Evolutionary conservation across 2,329 filamentous ascomycete species (phyloP), one percentile per base, ranked within the genome.

Genomic region (Colletotrichum liaoningense): DNA sequence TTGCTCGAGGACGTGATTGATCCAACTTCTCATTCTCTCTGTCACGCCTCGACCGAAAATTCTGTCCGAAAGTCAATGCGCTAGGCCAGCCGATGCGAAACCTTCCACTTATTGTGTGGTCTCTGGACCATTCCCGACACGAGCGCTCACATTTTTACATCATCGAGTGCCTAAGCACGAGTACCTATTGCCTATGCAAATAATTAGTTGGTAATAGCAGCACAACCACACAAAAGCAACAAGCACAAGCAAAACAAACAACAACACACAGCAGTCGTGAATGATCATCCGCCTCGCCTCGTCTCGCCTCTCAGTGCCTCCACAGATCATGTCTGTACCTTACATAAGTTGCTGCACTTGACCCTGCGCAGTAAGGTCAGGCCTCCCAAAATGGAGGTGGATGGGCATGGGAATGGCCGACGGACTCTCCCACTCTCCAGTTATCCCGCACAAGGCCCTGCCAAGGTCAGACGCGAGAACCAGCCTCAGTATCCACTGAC

Each of bases 361-460:
- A 22, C 70, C 70, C 60, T 73, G 49, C 26, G 14, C 28, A 58
- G 60, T 69, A 54, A 49, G 66, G 59, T 58, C 59, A 57, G 46
- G 42, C 69, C 56, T 69, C 42, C 14, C 35, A 64, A 65, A 60
- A 33, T 16, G 58, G 26, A 64, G 58, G 52, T 55, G 42, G 69
- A 57, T 63, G 66, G 59, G 24, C 54, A 58, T 69, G 67, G 67
- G 49, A 70, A 65, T 65, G 70, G 60, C 66, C 55, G 66, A 64
- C 60, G 66, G 66, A 69, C 59, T 65, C 54, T 33, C 60, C 67
- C 58, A 26, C 58, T 30, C 58, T 63, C 65, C 42, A 73, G 55
- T 64, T 65, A 57, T 73, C 58, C 35, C 33, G 33, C 35, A 30
- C 59, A 38, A 30, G 26, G 59, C 70, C 66, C 63, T 73, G 70